Base-by-base conservation (phyloP, 257 asterid species). In the Solanum paucissectum region DNA sequence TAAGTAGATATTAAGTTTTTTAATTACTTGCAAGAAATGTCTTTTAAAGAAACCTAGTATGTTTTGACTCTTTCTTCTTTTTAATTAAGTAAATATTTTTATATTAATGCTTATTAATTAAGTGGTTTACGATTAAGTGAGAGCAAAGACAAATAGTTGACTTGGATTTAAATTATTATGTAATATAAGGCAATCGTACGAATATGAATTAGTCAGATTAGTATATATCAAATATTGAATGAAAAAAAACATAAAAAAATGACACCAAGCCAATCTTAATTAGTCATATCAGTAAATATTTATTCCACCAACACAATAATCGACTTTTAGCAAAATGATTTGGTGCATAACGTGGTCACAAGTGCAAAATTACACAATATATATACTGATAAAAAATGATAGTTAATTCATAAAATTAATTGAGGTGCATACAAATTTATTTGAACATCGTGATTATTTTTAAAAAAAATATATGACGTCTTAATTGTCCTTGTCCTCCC, bases 141-240 rank as follows among this genome's bases (percentile, higher is more conserved):
- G 38, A 32, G 77, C 38, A 33, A 33, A 16, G 7, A 71, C 12
- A 71, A 71, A 62, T n/a, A 18, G 44, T 71, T 71, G 42, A 71
- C 2, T 18, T 71, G 13, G 25, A 29, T 58, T 71, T 32, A 33
- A 71, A 71, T 71, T 33, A 71, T 33, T 29, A 16, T 29, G 34
- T 12, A 32, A 29, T 69, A 32, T 9, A 69, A 14, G 12, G 2
- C 38, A 69, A 7, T 14, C 4, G 10, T 29, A 14, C 2, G 0
- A 69, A 69, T 29, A 6, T 29, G 0, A 9, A 32, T 29, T 69
- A 69, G 5, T 69, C 6, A 0, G 0, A 52, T 52, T 52, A 0
- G 64, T 55, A 29, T 27, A 7, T 27, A 68, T 27, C 1, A 9
- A 23, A 12, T 66, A 66, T 12, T 6, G 2, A 2, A 68, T 68